Percentiles rank a stretch among this genome's conserved stretches.
Conservation (phyloP, 73 alveolate genomes). For the Stentor coeruleus region DNA sequence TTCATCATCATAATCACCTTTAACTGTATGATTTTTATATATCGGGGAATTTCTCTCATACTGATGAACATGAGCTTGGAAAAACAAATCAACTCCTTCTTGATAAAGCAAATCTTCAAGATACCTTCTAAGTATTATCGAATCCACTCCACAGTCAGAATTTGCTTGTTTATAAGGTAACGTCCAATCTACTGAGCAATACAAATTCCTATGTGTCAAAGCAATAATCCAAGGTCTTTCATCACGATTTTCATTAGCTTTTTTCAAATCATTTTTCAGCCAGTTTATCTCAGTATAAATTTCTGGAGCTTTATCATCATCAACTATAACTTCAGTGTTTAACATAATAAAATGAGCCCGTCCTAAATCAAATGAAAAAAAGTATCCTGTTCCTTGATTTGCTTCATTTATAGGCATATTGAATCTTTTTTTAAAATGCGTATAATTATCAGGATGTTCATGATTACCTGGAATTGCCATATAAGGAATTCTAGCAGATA, state of each 20-base stretch:
- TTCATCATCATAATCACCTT: neutral
- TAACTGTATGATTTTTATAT: too few species aligned
- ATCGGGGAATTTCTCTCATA: slow-evolving; percentile 14
- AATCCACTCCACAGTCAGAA: neutral
- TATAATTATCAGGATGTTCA: neutral
- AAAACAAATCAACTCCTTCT: neutral
- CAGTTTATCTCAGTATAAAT: neutral
- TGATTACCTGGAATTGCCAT: slow-evolving; percentile 24
- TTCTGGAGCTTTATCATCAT: neutral
- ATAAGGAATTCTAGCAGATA: neutral
- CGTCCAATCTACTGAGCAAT: slow-evolving; percentile 11
- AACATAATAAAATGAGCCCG: slow-evolving; percentile 8
- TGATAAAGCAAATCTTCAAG: neutral
- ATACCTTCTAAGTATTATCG: neutral
- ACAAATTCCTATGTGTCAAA: neutral
- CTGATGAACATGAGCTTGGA: slow-evolving; percentile 12
- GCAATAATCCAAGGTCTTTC: neutral
- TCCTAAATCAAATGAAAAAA: neutral
- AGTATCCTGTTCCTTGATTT: slow-evolving; percentile 15
- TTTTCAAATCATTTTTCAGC: neutral
- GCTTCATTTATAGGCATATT: slow-evolving; percentile 18
- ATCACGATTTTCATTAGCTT: neutral
- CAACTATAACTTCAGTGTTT: neutral
- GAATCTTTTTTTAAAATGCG: slow-evolving; percentile 1
- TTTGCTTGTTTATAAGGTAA: neutral